A percentile compares a stretch with the other conserved stretches of the same genome.
phyloP scores from a whole-genome alignment of 768 basidiomycete species.

The Cubamyces lactineus region DNA sequence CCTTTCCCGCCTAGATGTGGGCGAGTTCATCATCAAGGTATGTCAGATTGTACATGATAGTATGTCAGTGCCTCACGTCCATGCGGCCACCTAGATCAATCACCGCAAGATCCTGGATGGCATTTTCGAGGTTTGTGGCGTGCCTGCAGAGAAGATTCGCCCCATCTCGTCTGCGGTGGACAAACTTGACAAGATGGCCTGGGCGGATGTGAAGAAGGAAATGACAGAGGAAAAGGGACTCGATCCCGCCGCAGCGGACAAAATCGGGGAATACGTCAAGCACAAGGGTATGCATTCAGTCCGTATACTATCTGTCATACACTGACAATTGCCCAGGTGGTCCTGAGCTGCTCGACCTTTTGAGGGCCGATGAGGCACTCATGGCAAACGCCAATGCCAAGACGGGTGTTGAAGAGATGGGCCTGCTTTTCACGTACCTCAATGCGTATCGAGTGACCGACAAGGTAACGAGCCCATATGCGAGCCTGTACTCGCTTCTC shows the following conservation, averaged over 20 bases:
- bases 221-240: constrained; percentile 97
- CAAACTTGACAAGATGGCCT: constrained; percentile 96
- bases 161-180: constrained; percentile 96
- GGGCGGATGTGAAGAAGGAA: constrained; percentile 91
- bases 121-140: constrained; percentile 95
- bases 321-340: constrained; percentile 57
- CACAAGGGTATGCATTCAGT: constrained; percentile 69
- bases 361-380: constrained; percentile 65
- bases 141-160: constrained; percentile 86
- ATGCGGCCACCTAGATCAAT: constrained; percentile 62
- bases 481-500: not conserved
- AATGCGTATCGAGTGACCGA: constrained; percentile 77
- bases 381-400: constrained; percentile 75
- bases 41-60: not conserved
- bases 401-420: constrained; percentile 87
- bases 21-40: constrained; percentile 94
- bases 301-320: too few relatives aligned
- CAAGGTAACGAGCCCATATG: constrained; percentile 52
- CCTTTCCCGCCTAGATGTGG: constrained; percentile 81
- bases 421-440: constrained; percentile 78
- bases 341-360: constrained; percentile 69
- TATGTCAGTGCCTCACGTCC: not conserved
- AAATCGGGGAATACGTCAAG: constrained; percentile 96
- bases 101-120: constrained; percentile 97
- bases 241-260: constrained; percentile 78